Base-by-base conservation (phyloP, 108 stramenopile species). In the Cyclotella distinguenda region DNA sequence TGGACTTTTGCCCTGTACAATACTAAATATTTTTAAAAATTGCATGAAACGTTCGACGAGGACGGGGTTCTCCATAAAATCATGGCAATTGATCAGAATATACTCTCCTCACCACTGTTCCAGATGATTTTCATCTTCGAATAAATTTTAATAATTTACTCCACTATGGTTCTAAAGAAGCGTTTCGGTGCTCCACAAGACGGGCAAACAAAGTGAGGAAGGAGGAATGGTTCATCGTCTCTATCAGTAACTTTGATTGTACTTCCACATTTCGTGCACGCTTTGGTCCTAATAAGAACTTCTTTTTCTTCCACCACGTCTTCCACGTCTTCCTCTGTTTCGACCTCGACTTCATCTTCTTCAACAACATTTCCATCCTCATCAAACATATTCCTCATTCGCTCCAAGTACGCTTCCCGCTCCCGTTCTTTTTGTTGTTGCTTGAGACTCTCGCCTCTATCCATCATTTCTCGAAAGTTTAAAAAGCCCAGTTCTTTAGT, bases 401-500 rank as follows among this genome's bases (percentile, higher is more conserved):
- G 1, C 36, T 56, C 55, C 3, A 28, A 10, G 18, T 34, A 34
- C 22, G 55, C 55, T 38, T 36, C 55, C 22, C 21, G 10, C 7
- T 35, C 55, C 4, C 26, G 26, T 19, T 48, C 19, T 21, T 48
- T 10, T 56, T 19, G 9, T 36, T 56, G 18, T 38, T 38, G 36
- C 18, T 6, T 21, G 10, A 56, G 36, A 19, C 66, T 50, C 57
- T 87, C 66, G 19, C 70, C 73, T 46, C 66, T 79, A 31, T 84
- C 82, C 68, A 79, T 71, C 31, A 70, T 70, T 64, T 86, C 90
- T n/a, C 77, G 43, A n/a, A 64, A 81, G n/a, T 72, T 77, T 40
- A 84, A 42, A 68, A 94, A 94, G 1, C 86, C 86, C 16, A 70
- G 66, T 10, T 65, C 54, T 23, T 79, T 82, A 22, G 76, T 86